Evolutionary conservation across 2,329 filamentous ascomycete genomes (phyloP), one percentile per base, ranked within the genome.

Genomic region (Helotiales sp.): DNA sequence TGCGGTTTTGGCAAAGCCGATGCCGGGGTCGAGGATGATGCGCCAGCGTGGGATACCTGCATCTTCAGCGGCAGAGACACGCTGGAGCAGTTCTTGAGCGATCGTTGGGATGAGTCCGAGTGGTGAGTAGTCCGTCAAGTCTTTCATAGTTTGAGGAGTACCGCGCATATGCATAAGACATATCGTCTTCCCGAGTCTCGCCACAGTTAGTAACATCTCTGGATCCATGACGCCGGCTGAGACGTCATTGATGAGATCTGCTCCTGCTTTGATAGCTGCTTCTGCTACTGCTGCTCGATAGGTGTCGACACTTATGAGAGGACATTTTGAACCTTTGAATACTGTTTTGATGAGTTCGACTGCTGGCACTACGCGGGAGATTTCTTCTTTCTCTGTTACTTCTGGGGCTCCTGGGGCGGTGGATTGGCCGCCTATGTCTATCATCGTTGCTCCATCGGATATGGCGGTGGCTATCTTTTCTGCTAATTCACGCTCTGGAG

Each of bases 171-270:
- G 88, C 85, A 88, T 89, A 12, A 90, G 76, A 63, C 86, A 80
- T 30, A 97, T 86, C 2, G 92, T 91, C 67, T 87, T 91, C 33
- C 90, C 88, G 0, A 95, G 81, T 4, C 81, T 79, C 0, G 90
- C 93, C 61, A 93, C 87, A 0, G 90, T 92, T 13, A 85, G 68
- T 0, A 99, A 82, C 92, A 99, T 98, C 0, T 82, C 80, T 0
- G 83, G 76, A 71, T 98, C 95, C 51, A 96, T 78, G 3, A 79
- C 71, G 3, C 95, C 95, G 1, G 88, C 91, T 0, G 91, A 96
- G 33, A 99, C 87, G 73, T 99, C 95, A 75, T 99, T 99, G 75
- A 99, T 85, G 62, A 99, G 89, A 71, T 97, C 88, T 6, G 93
- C 93, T 51, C 95, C 95, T 4, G 87, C 90, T 25, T 79, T 76